Evolutionary conservation across 176 grass and related monocot genomes (phyloP).

Genomic region (Triticum timopheevii): DNA sequence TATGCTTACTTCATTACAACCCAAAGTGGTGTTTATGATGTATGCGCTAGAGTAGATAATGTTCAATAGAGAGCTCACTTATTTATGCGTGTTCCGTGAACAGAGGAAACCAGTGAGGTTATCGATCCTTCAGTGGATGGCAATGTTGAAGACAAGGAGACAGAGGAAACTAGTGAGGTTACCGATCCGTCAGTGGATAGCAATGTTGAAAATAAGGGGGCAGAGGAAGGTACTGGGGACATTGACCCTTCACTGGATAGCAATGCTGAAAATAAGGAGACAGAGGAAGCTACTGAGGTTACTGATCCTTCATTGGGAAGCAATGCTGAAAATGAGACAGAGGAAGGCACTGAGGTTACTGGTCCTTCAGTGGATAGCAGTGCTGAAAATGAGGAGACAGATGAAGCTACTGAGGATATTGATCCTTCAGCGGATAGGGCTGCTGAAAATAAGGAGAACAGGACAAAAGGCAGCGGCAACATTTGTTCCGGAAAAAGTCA

Average conservation of each 20-base stretch:
- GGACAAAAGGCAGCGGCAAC: slow-evolving; percentile 35
- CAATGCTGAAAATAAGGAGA: slow-evolving; percentile 28
- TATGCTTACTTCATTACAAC: not conserved
- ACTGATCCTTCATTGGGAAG: slow-evolving; percentile 49
- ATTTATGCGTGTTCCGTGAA: not conserved
- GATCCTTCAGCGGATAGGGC: slow-evolving; percentile 49
- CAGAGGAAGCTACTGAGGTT: slow-evolving; percentile 42
- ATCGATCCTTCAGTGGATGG: slow-evolving; percentile 50
- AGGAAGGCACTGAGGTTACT: slow-evolving; percentile 39
- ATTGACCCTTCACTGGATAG: slow-evolving; percentile 49
- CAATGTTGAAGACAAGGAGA: slow-evolving; percentile 29
- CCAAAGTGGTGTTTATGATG: slow-evolving; percentile 3
- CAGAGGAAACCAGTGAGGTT: slow-evolving; percentile 55
- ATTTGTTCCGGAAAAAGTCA: slow-evolving; percentile 42
- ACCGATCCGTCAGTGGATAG: slow-evolving; percentile 49
- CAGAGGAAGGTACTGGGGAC: slow-evolving; percentile 53
- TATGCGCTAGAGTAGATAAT: not conserved
- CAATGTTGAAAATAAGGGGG: slow-evolving; percentile 26
- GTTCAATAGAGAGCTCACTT: not conserved
- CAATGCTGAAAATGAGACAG: slow-evolving; percentile 22
- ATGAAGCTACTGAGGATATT: slow-evolving; percentile 24
- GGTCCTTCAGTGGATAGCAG: slow-evolving; percentile 47
- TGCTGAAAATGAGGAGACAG: too few species aligned
- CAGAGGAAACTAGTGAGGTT: slow-evolving; percentile 47
- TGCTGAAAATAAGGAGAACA: slow-evolving; percentile 33